These are phyloP conservation scores for Salix suchowensis DNA, from an alignment of 345 rosid genomes.

Conservation along the genomic window DNA sequence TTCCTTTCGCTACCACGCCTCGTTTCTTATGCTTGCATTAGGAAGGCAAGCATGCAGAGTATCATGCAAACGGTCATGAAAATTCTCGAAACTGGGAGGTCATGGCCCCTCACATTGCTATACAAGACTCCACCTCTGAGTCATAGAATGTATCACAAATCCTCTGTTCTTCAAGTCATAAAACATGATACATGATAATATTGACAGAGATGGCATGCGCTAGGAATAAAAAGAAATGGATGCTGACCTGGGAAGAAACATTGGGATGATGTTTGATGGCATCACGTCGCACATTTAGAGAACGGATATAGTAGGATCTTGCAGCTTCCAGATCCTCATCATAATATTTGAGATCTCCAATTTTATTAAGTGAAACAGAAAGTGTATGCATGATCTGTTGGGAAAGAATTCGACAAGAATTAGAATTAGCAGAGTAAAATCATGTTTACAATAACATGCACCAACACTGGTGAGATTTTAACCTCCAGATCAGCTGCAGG, in stretches of 20 bases:
- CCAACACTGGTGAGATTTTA: conserved; percentile 2
- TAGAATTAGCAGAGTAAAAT: background rate
- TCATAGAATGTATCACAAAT: background rate
- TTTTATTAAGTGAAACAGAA: conserved; percentile 91
- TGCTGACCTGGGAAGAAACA: conserved; percentile 71
- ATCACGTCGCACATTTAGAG: conserved; percentile 71
- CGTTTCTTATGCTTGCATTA: background rate
- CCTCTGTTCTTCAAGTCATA: background rate
- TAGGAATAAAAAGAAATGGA: background rate
- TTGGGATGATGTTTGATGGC: conserved; percentile 52
- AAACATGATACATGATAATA: background rate
- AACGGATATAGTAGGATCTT: conserved; percentile 66
- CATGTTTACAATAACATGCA: background rate
- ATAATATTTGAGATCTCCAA: conserved; percentile 94
- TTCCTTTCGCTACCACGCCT: background rate
- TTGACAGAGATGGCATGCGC: background rate
- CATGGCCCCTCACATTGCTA: background rate
- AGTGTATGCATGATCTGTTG: conserved; percentile 78
- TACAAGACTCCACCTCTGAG: background rate
- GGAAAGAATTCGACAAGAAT: conserved; percentile 7
- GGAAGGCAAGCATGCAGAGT: background rate
- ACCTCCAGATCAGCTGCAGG: conserved; percentile 87
- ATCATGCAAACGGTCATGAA: background rate
- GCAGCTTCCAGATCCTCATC: conserved; percentile 78
- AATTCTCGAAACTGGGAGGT: background rate